Conservation (phyloP, 2,329 filamentous ascomycete species). For the Graphilbum fragrans region DNA sequence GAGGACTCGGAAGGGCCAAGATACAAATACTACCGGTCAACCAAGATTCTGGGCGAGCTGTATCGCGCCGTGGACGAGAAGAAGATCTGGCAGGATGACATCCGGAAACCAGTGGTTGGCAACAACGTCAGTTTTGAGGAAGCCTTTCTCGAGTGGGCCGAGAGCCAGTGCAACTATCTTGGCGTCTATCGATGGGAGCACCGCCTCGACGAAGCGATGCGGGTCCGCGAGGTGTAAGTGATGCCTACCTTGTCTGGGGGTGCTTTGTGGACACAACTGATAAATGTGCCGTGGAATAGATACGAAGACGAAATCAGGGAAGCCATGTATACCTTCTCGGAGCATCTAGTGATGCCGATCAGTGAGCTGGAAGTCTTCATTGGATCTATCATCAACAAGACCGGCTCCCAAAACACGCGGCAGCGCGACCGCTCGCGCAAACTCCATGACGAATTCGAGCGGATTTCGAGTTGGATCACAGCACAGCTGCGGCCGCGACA, state of each 20-base stretch:
- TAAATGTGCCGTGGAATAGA: slow-evolving; percentile 13
- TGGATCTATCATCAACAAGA: slow-evolving; percentile 40
- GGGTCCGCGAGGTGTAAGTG: slow-evolving; percentile 33
- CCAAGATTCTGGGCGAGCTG: slow-evolving; percentile 56
- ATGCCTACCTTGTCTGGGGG: background rate
- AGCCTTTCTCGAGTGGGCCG: slow-evolving; percentile 21
- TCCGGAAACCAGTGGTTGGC: slow-evolving; percentile 18
- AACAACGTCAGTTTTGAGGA: slow-evolving; percentile 29
- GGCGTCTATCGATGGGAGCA: slow-evolving; percentile 21
- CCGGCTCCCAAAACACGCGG: slow-evolving; percentile 32
- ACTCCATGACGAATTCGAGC: slow-evolving; percentile 38
- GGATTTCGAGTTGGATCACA: slow-evolving; percentile 25
- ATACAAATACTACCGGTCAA: slow-evolving; percentile 51
- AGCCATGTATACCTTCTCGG: slow-evolving; percentile 30
- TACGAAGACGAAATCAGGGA: slow-evolving; percentile 32
- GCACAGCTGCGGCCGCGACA: slow-evolving; percentile 12
- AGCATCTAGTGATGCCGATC: slow-evolving; percentile 30
- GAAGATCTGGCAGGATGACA: slow-evolving; percentile 45
- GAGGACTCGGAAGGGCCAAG: slow-evolving; percentile 34
- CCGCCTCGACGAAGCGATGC: slow-evolving; percentile 24
- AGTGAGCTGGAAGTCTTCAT: slow-evolving; percentile 43
- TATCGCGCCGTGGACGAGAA: slow-evolving; percentile 64
- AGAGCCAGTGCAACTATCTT: slow-evolving; percentile 15
- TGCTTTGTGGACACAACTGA: background rate
- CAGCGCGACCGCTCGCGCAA: slow-evolving; percentile 39